Percentiles rank a stretch among this genome's conserved stretches.
Evolutionary conservation across 768 basidiomycete species (phyloP).

Genomic region (Trichaptum fuscoviolaceum): DNA sequence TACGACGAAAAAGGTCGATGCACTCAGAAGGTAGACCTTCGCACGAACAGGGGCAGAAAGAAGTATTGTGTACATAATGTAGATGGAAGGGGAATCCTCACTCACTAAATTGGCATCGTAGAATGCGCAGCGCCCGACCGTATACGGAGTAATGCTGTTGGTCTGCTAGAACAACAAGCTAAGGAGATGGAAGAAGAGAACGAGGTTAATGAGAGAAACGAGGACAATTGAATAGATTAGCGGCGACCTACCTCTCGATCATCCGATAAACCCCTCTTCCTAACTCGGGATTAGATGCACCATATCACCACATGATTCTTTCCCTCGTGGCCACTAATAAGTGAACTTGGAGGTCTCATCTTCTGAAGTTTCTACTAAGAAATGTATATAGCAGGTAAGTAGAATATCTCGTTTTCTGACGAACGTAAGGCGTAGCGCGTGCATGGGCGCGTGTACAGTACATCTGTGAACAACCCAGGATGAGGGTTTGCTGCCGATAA

Average conservation of each 20-base stretch:
- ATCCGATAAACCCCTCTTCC: not conserved
- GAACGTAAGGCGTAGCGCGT: not conserved
- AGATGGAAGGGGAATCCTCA: no score
- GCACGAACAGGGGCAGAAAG: no score
- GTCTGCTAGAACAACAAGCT: no score
- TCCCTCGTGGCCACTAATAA: not conserved
- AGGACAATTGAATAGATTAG: not conserved
- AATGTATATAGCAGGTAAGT: not conserved
- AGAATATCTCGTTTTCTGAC: not conserved
- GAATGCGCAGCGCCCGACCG: no score
- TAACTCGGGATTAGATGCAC: not conserved
- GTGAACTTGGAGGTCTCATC: not conserved
- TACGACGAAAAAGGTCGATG: no score
- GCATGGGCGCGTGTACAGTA: not conserved
- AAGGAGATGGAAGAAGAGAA: no score
- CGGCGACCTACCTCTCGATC: not conserved
- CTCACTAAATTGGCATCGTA: no score
- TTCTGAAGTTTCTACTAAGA: not conserved
- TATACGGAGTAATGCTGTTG: no score
- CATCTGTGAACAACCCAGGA: not conserved
- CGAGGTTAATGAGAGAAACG: no score
- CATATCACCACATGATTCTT: not conserved
- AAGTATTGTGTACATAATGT: no score
- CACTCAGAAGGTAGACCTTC: no score
- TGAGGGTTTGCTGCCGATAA: not conserved